Percentiles rank a stretch among this genome's conserved stretches.
phyloP scores from a whole-genome alignment of 2,329 filamentous ascomycete species.

The Fusarium tjaetaba region DNA sequence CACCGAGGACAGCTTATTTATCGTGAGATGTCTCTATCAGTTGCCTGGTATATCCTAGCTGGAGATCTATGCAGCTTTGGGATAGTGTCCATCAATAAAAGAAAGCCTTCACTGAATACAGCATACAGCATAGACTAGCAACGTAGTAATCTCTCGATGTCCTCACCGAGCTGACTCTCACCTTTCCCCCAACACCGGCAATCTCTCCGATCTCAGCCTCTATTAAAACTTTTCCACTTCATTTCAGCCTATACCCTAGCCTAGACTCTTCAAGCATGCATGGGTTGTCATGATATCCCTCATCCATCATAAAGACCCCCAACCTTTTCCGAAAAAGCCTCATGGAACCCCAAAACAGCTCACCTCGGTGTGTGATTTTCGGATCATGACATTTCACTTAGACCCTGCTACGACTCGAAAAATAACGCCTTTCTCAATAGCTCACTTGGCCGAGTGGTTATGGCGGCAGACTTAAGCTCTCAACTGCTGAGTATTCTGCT shows the following conservation, averaged over 20 bases:
- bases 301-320: not conserved
- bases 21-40: not conserved
- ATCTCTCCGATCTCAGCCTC: not conserved
- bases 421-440: not conserved
- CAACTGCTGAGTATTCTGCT: conserved; percentile 7
- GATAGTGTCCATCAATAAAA: not conserved
- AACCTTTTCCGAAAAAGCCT: not conserved
- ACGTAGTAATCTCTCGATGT: not conserved
- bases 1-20: not conserved
- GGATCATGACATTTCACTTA: accelerated
- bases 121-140: not conserved
- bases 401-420: accelerated
- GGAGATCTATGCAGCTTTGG: not conserved
- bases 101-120: too few relatives aligned
- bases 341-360: not conserved
- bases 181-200: not conserved
- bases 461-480: conserved; percentile 22
- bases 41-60: not conserved
- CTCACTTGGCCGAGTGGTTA: conserved; percentile 24
- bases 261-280: not conserved
- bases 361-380: too few relatives aligned
- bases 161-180: not conserved
- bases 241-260: not conserved
- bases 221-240: not conserved
- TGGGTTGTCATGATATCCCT: not conserved